These are phyloP conservation scores for Adiantum capillusveneris DNA, from an alignment of 75 land plant genomes.

Conservation along the genomic window DNA sequence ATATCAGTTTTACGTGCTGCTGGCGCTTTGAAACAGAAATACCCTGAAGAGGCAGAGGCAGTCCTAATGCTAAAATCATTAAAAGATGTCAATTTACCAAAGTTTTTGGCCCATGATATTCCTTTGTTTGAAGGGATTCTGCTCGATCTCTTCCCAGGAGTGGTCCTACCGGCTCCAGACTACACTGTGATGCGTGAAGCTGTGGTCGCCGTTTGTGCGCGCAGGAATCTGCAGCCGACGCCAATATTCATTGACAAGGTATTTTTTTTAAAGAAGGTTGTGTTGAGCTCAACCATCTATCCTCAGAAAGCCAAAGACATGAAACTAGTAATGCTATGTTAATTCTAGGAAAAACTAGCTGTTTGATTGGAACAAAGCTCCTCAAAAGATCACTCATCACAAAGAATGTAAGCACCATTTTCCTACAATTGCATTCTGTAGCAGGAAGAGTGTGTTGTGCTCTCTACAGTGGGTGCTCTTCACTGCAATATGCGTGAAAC, in stretches of 20 bases:
- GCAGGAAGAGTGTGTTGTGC: too few relatives aligned
- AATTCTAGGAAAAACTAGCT: too few relatives aligned
- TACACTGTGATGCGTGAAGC: conserved; percentile 25
- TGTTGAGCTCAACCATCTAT: too few relatives aligned
- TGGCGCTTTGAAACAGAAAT: conserved; percentile 37
- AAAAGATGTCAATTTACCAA: conserved; percentile 35
- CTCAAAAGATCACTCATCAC: too few relatives aligned
- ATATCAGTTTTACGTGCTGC: conserved; percentile 36
- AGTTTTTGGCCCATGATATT: conserved; percentile 36
- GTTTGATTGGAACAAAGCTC: too few relatives aligned
- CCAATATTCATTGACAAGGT: conserved; percentile 31
- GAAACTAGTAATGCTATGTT: too few relatives aligned
- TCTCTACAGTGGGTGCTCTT: too few relatives aligned
- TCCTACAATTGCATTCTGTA: too few relatives aligned
- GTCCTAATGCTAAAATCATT: conserved; percentile 33
- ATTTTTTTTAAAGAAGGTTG: too few relatives aligned
- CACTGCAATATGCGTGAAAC: too few relatives aligned
- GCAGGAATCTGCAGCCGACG: conserved; percentile 27
- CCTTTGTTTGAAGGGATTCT: conserved; percentile 40
- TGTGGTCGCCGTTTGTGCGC: conserved; percentile 12
- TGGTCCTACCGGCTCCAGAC: conserved; percentile 32
- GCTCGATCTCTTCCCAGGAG: conserved; percentile 35
- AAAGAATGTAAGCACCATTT: too few relatives aligned
- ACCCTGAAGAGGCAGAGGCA: conserved; percentile 28
- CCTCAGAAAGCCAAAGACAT: too few relatives aligned